A percentile compares a stretch with the other conserved stretches of the same genome.
These are phyloP conservation scores for Aspergillus ruber DNA, from an alignment of 2,329 filamentous ascomycete genomes.

Conservation along the genomic window DNA sequence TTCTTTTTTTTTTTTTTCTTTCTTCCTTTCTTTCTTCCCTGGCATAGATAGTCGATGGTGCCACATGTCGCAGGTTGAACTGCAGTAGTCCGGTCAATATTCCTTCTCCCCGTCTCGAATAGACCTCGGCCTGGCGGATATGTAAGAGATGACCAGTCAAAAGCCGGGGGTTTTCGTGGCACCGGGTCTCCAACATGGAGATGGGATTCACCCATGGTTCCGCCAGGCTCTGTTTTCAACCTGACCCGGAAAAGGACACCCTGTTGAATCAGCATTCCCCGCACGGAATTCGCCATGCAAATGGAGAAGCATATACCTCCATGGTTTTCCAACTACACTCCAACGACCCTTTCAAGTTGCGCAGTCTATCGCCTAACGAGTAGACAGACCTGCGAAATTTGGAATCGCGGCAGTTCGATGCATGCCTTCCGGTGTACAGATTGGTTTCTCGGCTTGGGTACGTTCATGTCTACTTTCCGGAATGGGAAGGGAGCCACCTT, in stretches of 20 bases:
- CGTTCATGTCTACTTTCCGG: no score
- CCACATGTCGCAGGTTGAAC: no score
- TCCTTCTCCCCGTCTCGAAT: background rate
- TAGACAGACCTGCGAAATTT: no score
- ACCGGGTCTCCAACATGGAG: background rate
- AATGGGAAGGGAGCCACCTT: no score
- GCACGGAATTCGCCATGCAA: background rate
- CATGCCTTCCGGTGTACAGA: no score
- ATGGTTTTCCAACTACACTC: no score
- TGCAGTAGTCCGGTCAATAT: no score
- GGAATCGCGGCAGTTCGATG: no score
- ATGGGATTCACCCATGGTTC: background rate
- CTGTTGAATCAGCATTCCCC: background rate
- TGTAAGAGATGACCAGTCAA: background rate
- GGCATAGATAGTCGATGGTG: no score
- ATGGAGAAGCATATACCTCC: background rate
- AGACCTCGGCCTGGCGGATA: background rate
- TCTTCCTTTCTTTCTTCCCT: no score
- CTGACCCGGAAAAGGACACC: background rate
- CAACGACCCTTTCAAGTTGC: background rate
- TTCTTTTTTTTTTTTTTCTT: no score
- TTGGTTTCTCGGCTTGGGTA: no score
- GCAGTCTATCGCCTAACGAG: background rate
- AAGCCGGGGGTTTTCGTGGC: background rate
- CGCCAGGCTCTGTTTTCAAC: background rate